Evolutionary conservation across 495 filamentous ascomycete species (phyloP), one percentile per base, ranked within the genome.

Genomic region (Cudoniella acicularis): DNA sequence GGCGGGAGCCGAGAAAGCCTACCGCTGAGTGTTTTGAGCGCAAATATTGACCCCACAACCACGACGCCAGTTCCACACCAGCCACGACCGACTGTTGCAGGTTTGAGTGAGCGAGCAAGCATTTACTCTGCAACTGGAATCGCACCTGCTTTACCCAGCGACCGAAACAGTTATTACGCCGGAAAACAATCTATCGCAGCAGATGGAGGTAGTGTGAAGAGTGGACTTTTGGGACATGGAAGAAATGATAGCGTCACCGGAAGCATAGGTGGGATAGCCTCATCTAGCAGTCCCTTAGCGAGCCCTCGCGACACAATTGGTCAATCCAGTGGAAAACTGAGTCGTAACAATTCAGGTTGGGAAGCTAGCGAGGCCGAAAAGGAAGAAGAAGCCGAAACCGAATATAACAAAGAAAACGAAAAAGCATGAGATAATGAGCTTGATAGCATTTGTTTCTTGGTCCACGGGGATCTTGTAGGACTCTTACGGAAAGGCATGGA

Each of bases 1-100:
- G 94, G 94, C 18, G 92, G 92, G 18, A 92, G 88, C 64, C 79
- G 82, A 49, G 94, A 98, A 69, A 90, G 86, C 24, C 77, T 98
- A 1, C 94, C 94, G 1, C 73, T 98, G 24, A 95, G 90, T 69
- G 85, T 97, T 1, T 82, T 98, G 13, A 94, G 90, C 57, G 84
- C 86, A 8, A 93, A 84, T 60, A 78, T 89, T 54, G 69, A 67
- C 4, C 53, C 60, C 1, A 67, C 59, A 36, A 60, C 59, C 40
- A 54, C 70, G 20, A 59, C 65, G 0, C 18, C 64, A 0, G 59
- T 68, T 26, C 74, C 75, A 18, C 65, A 84, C 77, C 76, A 88
- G 77, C 76, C 76, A 64, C 77, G 82, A 21, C 48, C 56, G 10
- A 64, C 42, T 49, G 81, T 84, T 47, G 82, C 81, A 4, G 75